Conservation (phyloP, 495 filamentous ascomycete genomes). For the Penicillium paxilli region DNA sequence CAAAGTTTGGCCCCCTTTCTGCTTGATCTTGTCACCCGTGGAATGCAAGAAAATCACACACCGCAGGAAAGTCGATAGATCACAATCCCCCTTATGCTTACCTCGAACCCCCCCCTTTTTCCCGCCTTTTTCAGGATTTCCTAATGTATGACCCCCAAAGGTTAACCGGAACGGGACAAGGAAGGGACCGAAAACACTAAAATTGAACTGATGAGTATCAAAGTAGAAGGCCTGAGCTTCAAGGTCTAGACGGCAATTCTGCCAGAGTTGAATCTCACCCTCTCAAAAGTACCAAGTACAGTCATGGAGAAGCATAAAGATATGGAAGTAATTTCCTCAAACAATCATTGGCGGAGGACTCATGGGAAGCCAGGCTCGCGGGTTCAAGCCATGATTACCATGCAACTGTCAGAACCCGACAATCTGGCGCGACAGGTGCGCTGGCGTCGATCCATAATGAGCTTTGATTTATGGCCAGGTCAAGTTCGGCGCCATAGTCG, state of each 20-base stretch:
- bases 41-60: not conserved
- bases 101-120: not conserved
- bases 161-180: not conserved
- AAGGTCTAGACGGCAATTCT: not conserved
- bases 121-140: not conserved
- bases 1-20: not conserved
- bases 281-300: not conserved
- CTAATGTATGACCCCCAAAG: too few relatives aligned
- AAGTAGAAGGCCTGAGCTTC: not conserved
- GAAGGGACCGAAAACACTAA: not conserved
- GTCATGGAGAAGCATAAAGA: not conserved
- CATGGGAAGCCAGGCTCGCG: not conserved
- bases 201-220: not conserved
- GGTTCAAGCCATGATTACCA: constrained; percentile 7
- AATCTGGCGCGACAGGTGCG: constrained; percentile 32
- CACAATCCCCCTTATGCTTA: not conserved
- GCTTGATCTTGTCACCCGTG: not conserved
- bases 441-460: constrained; percentile 28
- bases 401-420: constrained; percentile 33
- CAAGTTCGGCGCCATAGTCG: not conserved
- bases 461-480: not conserved
- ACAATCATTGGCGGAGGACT: not conserved
- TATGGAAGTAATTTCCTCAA: not conserved
- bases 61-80: not conserved
- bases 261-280: not conserved